Conservation (phyloP, 2,329 filamentous ascomycete genomes). For the Xylariaceae sp. region DNA sequence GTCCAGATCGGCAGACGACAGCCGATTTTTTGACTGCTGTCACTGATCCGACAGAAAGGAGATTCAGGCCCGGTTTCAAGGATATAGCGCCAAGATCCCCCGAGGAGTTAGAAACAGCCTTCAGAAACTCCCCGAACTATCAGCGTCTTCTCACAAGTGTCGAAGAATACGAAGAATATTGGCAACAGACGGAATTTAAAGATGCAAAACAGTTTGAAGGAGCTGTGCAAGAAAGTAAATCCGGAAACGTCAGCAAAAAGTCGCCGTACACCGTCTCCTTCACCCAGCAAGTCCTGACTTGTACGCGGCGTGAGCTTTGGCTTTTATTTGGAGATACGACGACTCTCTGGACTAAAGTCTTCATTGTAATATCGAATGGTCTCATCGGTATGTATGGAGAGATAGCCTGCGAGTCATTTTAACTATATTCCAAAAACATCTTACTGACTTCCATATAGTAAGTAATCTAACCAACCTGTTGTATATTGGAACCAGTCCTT, state of each 20-base stretch:
- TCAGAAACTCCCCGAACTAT: constrained; percentile 61
- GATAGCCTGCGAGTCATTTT: too few relatives aligned
- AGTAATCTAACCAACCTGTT: too few relatives aligned
- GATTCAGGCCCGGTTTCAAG: constrained; percentile 65
- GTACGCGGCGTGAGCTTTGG: constrained; percentile 75
- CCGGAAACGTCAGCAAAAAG: constrained; percentile 64
- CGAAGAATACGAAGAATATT: constrained; percentile 42
- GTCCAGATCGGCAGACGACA: constrained; percentile 59
- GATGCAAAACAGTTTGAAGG: constrained; percentile 65
- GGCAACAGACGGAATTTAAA: constrained; percentile 52
- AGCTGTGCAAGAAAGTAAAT: constrained; percentile 65
- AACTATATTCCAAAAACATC: too few relatives aligned
- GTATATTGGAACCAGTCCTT: too few relatives aligned
- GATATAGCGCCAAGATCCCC: constrained; percentile 66
- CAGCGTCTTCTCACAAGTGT: constrained; percentile 60
- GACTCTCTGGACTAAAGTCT: constrained; percentile 73
- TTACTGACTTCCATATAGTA: too few relatives aligned
- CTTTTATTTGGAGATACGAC: constrained; percentile 72
- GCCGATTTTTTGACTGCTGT: constrained; percentile 76
- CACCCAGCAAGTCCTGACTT: constrained; percentile 63
- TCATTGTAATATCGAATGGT: constrained; percentile 71
- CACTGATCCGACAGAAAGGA: constrained; percentile 69
- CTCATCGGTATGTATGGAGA: too few relatives aligned
- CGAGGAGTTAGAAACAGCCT: constrained; percentile 64
- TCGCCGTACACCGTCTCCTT: constrained; percentile 78